Evolutionary conservation across 2,329 filamentous ascomycete genomes (phyloP).

Genomic region (Colletotrichum graminicola): DNA sequence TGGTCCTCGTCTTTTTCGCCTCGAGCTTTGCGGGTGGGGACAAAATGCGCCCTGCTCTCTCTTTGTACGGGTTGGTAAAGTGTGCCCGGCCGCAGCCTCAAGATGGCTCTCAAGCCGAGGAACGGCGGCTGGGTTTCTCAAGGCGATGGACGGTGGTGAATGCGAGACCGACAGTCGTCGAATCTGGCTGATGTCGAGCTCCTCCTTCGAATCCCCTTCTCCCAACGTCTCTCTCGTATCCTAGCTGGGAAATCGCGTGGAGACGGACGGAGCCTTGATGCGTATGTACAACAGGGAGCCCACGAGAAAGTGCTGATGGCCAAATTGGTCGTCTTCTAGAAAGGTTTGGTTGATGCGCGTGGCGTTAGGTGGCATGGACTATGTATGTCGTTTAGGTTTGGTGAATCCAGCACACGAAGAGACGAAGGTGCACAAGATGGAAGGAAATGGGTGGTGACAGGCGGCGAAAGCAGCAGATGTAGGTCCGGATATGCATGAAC

Average conservation of each 20-base stretch:
- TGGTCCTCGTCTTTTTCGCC: not conserved
- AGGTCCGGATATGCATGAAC: slow-evolving; percentile 18
- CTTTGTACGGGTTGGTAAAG: not conserved
- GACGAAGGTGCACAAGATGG: slow-evolving; percentile 45
- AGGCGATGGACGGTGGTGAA: not conserved
- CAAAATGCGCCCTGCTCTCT: not conserved
- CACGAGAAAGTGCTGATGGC: slow-evolving; percentile 49
- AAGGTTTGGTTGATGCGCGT: slow-evolving; percentile 48
- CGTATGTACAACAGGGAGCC: slow-evolving; percentile 52
- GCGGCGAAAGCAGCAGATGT: slow-evolving; percentile 22
- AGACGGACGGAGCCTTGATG: slow-evolving; percentile 50
- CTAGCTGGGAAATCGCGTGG: slow-evolving; percentile 46
- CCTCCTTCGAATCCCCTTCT: slow-evolving; percentile 44
- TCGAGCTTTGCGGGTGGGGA: not conserved
- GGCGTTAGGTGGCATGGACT: slow-evolving; percentile 56
- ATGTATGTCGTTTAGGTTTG: slow-evolving; percentile 59
- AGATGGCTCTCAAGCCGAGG: not conserved
- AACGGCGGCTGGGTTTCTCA: slow-evolving; percentile 9
- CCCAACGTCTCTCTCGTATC: slow-evolving; percentile 43
- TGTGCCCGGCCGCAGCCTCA: not conserved
- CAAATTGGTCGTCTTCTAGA: slow-evolving; percentile 51
- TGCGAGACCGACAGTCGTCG: not conserved
- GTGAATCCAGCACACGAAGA: slow-evolving; percentile 56
- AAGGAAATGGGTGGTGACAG: slow-evolving; percentile 37
- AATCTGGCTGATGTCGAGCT: not conserved